These are phyloP conservation scores for Petrea volubilis DNA, from an alignment of 257 asterid genomes.

Conservation along the genomic window DNA sequence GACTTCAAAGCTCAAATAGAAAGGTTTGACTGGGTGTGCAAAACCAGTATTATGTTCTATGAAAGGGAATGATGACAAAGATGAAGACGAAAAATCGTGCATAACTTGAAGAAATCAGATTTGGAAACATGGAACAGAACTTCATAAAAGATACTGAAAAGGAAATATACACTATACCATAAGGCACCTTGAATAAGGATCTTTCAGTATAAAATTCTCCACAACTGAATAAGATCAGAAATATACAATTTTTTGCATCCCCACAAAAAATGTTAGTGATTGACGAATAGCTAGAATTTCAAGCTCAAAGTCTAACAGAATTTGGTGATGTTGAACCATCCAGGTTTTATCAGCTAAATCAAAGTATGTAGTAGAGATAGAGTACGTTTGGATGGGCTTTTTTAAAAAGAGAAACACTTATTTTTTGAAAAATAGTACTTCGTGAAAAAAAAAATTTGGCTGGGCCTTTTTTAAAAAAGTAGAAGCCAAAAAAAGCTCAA, in stretches of 20 bases:
- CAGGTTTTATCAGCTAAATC: background rate
- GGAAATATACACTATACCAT: background rate
- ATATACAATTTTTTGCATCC: background rate
- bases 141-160: background rate
- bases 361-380: too few relatives aligned
- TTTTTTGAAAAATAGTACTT: too few relatives aligned
- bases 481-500: too few relatives aligned
- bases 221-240: background rate
- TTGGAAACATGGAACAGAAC: background rate
- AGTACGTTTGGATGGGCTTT: too few relatives aligned
- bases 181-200: too few relatives aligned
- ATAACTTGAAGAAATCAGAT: background rate
- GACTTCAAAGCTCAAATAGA: constrained; percentile 10
- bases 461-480: too few relatives aligned
- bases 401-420: too few relatives aligned
- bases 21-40: background rate
- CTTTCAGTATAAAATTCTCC: background rate
- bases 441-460: too few relatives aligned
- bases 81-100: background rate
- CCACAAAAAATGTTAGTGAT: background rate
- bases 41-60: background rate
- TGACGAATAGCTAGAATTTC: background rate
- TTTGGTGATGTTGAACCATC: background rate
- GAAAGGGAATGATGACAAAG: background rate
- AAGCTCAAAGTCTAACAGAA: background rate